Conservation (phyloP, 106 monocot species). For the Dioscorea dumetorum region DNA sequence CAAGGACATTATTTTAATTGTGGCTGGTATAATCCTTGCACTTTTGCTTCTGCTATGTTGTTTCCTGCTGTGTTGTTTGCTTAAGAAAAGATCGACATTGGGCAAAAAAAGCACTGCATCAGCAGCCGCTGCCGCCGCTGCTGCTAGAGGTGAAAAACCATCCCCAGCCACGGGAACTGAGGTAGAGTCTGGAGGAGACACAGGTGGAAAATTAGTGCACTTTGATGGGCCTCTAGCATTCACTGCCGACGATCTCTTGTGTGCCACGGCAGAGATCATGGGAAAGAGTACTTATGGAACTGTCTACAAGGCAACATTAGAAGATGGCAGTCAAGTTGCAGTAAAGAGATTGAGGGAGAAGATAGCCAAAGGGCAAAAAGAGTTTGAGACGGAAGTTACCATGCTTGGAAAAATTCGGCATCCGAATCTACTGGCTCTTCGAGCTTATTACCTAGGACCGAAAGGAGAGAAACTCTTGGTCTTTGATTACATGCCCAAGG, state of each 20-base stretch:
- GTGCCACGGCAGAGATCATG: constrained; percentile 56
- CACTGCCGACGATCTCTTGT: constrained; percentile 44
- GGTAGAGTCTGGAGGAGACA: constrained; percentile 15
- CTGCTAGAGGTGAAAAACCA: constrained; percentile 16
- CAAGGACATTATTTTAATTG: constrained; percentile 30
- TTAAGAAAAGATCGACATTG: neutral
- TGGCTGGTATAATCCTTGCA: constrained; percentile 7
- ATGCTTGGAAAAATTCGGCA: constrained; percentile 10
- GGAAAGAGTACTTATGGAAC: constrained; percentile 53
- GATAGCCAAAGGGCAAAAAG: constrained; percentile 46
- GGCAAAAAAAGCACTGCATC: constrained; percentile 11
- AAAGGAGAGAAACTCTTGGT: constrained; percentile 16
- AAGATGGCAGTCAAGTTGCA: constrained; percentile 35
- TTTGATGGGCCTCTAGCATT: constrained; percentile 33
- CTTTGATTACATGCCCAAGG: constrained; percentile 12
- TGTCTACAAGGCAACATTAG: constrained; percentile 39
- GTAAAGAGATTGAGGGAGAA: constrained; percentile 57
- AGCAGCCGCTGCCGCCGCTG: constrained; percentile 3
- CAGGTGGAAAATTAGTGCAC: constrained; percentile 37
- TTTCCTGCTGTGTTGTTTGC: constrained; percentile 17
- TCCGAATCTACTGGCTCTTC: constrained; percentile 8
- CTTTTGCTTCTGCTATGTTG: constrained; percentile 25
- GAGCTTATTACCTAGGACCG: constrained; percentile 14
- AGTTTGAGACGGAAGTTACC: constrained; percentile 48
- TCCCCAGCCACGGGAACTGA: neutral